Evolutionary conservation across 1,284 basidiomycete species (phyloP).

Genomic region (Pseudozyma pruni): DNA sequence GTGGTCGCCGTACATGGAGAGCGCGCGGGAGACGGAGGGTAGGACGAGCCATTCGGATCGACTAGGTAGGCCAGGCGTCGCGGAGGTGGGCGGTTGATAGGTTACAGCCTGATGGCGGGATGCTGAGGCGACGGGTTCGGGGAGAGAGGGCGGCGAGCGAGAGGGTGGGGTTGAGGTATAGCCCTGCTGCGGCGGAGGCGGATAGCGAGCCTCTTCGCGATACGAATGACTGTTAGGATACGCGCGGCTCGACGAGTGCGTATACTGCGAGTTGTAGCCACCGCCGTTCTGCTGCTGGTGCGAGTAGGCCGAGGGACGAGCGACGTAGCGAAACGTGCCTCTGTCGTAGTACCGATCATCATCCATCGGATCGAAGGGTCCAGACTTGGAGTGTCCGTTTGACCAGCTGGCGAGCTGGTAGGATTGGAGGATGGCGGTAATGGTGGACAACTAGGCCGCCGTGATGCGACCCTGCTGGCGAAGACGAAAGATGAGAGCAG

Average conservation of each 20-base stretch:
- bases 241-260: no score
- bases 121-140: neutral
- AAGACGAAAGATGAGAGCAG: no score
- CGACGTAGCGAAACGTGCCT: constrained; percentile 24
- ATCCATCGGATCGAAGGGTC: constrained; percentile 37
- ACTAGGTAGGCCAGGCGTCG: constrained; percentile 1
- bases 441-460: constrained; percentile 33
- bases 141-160: constrained; percentile 13
- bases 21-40: constrained; percentile 32
- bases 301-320: neutral
- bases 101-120: constrained; percentile 5
- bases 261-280: constrained; percentile 5
- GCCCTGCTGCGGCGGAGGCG: constrained; percentile 1
- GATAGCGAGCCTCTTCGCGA: no score
- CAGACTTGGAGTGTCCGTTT: constrained; percentile 21
- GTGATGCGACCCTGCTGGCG: constrained; percentile 29
- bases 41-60: constrained; percentile 39
- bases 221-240: no score
- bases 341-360: constrained; percentile 34
- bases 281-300: constrained; percentile 7
- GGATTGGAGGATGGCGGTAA: constrained; percentile 25
- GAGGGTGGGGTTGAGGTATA: no score
- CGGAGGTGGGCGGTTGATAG: constrained; percentile 2
- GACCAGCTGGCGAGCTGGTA: constrained; percentile 49
- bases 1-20: constrained; percentile 23